These are phyloP conservation scores for Tilletia indica DNA, from an alignment of 1,284 basidiomycete genomes.

Conservation along the genomic window DNA sequence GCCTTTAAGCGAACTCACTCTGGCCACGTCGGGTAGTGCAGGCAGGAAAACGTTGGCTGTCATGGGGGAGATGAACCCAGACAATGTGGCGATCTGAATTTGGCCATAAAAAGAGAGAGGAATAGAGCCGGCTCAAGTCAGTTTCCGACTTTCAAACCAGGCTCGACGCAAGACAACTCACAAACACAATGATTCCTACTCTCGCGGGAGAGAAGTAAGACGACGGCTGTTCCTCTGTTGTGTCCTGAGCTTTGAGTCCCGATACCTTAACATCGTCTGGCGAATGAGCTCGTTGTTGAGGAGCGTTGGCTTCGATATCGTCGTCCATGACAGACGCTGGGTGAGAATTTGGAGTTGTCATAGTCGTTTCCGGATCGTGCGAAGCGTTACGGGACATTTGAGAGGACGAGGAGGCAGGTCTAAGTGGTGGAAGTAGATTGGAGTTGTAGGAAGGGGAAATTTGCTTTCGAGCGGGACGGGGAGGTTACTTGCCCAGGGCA, in stretches of 20 bases:
- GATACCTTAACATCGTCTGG: too few relatives aligned
- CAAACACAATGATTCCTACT: neutral
- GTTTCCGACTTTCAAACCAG: neutral
- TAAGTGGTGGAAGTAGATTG: too few relatives aligned
- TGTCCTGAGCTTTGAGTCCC: neutral
- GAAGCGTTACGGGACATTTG: too few relatives aligned
- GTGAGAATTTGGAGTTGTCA: too few relatives aligned
- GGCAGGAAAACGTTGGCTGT: slow-evolving; percentile 14
- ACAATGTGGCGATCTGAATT: slow-evolving; percentile 7
- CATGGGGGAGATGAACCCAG: slow-evolving; percentile 14
- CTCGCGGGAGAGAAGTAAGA: neutral
- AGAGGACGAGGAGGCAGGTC: too few relatives aligned
- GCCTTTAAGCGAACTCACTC: neutral
- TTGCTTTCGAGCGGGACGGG: too few relatives aligned
- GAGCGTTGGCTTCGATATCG: too few relatives aligned
- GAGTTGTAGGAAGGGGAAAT: too few relatives aligned
- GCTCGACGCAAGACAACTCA: neutral
- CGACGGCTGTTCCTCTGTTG: neutral
- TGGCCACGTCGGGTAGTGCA: slow-evolving; percentile 4
- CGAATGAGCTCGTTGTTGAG: too few relatives aligned
- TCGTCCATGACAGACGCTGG: too few relatives aligned
- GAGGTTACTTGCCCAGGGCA: too few relatives aligned
- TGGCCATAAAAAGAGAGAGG: neutral
- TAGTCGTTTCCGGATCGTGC: too few relatives aligned
- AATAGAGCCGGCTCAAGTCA: neutral